phyloP scores from a whole-genome alignment of 441 rosid species.

The Populus hybrid region DNA sequence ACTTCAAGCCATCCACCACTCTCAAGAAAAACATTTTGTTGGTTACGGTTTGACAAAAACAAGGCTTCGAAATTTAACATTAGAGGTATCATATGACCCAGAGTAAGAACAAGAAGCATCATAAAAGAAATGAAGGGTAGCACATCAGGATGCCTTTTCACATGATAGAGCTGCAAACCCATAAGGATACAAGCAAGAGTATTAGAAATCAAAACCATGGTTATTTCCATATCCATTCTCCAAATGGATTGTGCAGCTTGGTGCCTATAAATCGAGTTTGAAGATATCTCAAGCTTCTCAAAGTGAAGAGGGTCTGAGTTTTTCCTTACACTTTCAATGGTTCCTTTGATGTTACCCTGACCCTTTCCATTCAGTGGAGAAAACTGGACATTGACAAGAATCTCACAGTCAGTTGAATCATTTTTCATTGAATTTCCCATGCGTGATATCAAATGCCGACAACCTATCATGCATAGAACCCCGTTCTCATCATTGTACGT shows the following conservation, averaged over 20 bases:
- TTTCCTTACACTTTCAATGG: constrained; percentile 55
- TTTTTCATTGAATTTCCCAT: constrained; percentile 18
- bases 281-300: constrained; percentile 48
- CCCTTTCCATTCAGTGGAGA: constrained; percentile 52
- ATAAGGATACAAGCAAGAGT: constrained; percentile 68
- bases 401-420: constrained; percentile 53
- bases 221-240: constrained; percentile 91
- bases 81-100: constrained; percentile 81
- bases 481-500: constrained; percentile 59
- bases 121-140: constrained; percentile 66
- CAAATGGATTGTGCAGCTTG: constrained; percentile 78
- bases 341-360: constrained; percentile 53
- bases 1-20: constrained; percentile 84
- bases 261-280: constrained; percentile 48
- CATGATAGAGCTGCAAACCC: constrained; percentile 73
- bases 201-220: constrained; percentile 68
- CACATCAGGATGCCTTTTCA: constrained; percentile 61
- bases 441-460: constrained; percentile 37
- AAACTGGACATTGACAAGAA: constrained; percentile 52
- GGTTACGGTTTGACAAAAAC: constrained; percentile 38
- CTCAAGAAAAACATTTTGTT: constrained; percentile 55
- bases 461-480: constrained; percentile 83
- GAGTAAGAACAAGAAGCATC: constrained; percentile 62
- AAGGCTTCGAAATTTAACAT: constrained; percentile 78
- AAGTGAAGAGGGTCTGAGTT: constrained; percentile 67